These are phyloP conservation scores for Cicer cuneatum DNA, from an alignment of 306 rosid genomes.

Conservation along the genomic window DNA sequence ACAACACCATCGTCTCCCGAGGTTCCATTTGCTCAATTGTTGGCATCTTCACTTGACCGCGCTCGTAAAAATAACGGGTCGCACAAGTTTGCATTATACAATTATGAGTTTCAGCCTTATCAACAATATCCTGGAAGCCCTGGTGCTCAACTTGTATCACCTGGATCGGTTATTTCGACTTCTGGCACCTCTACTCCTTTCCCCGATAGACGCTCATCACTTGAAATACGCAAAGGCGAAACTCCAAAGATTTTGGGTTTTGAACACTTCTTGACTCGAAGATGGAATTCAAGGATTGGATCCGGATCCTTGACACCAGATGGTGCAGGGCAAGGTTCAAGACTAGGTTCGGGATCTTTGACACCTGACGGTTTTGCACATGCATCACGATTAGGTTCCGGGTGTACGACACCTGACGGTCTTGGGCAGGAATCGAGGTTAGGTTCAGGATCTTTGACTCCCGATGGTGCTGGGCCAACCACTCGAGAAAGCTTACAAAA, in stretches of 20 bases:
- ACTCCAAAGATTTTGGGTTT: constrained; percentile 75
- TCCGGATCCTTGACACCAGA: constrained; percentile 95
- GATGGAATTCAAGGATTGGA: constrained; percentile 85
- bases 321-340: constrained; percentile 76
- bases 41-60: constrained; percentile 80
- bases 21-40: constrained; percentile 96
- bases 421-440: constrained; percentile 70
- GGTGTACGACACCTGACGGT: constrained; percentile 88
- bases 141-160: constrained; percentile 85
- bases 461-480: constrained; percentile 66
- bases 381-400: constrained; percentile 81
- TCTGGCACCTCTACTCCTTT: constrained; percentile 95
- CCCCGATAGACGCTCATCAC: constrained; percentile 73
- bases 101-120: constrained; percentile 84
- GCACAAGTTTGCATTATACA: constrained; percentile 77
- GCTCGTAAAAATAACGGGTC: constrained; percentile 60
- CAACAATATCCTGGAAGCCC: constrained; percentile 94
- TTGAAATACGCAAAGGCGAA: constrained; percentile 78
- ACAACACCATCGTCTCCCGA: constrained; percentile 99
- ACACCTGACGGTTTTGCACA: constrained; percentile 84
- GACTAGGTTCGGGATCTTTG: constrained; percentile 82
- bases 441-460: constrained; percentile 68
- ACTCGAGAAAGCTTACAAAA: constrained; percentile 52
- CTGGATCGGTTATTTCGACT: constrained; percentile 89
- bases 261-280: constrained; percentile 74